These are phyloP conservation scores for Lathyrus sativus DNA, from an alignment of 306 rosid species.

Conservation along the genomic window DNA sequence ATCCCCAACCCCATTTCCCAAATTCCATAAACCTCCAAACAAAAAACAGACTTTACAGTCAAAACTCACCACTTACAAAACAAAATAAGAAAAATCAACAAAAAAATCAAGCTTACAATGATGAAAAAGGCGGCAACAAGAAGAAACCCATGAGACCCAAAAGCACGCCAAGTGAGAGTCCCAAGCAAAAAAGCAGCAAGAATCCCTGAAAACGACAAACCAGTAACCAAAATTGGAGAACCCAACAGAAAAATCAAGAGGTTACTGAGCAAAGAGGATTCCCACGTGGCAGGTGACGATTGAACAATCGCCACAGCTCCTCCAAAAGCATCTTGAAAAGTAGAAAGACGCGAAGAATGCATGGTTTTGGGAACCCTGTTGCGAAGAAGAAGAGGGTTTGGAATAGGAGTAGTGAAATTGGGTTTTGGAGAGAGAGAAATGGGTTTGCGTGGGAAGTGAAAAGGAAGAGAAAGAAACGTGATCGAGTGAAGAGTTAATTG, in stretches of 20 bases:
- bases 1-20: constrained; percentile 9
- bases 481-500: constrained; percentile 37
- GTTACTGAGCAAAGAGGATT: constrained; percentile 70
- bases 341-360: constrained; percentile 43
- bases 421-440: constrained; percentile 34
- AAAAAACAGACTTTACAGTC: constrained; percentile 4
- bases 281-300: constrained; percentile 86
- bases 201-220: constrained; percentile 80
- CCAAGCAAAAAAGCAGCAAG: constrained; percentile 89
- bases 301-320: constrained; percentile 61
- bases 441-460: constrained; percentile 31
- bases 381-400: constrained; percentile 32
- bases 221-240: constrained; percentile 72
- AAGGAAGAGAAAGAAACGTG: constrained; percentile 23
- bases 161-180: constrained; percentile 97
- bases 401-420: constrained; percentile 25
- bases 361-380: constrained; percentile 32
- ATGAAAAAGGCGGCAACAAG: constrained; percentile 87
- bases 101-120: constrained; percentile 42
- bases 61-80: constrained; percentile 7
- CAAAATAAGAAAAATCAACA: neutral
- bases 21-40: neutral
- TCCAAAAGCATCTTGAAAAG: constrained; percentile 49
- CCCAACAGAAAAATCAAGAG: constrained; percentile 68
- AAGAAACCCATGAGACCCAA: constrained; percentile 82